Base-by-base conservation (phyloP, 176 grass and related monocot genomes). In the Eragrostis nindensis region DNA sequence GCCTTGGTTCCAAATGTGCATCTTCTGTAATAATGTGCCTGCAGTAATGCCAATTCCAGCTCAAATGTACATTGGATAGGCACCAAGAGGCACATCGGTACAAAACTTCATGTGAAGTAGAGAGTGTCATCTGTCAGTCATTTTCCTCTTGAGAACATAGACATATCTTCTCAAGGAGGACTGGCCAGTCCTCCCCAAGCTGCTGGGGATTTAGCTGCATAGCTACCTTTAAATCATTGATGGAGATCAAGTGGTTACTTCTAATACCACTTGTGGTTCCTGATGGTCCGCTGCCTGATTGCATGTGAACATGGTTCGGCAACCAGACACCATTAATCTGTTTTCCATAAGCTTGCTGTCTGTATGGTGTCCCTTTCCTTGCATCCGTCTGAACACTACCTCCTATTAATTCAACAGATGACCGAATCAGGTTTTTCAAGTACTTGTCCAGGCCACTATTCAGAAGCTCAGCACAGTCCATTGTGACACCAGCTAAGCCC, bases 151-250 rank as follows among this genome's bases (percentile, higher is more conserved):
- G 84, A 45, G 90, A 91, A 79, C 85, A 59, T 62, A 83, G 29
- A 86, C 81, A 95, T 74, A 99, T 89, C 75, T 91, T 99, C 80
- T 99, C 92, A 75, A 99, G 90, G 19, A 95, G 84, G 78, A 93
- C 69, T 11, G 96, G 84, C 90, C 90, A 95, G 77, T 95, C 79
- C 91, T 85, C 87, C 70, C 95, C 95, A 18, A 98, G 87, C 50
- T 91, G 90, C 65, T 86, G 92, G 66, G 90, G 92, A 48, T 95
- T 98, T 82, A 98, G 72, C 84, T 95, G 92, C 95, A 98, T 95
- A 70, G 92, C 90, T 82, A 98, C 88, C 63, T 83, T 95, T 66
- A 98, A 95, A 89, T 98, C 92, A 65, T 89, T 75, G 69, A 92
- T 60, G 59, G 92, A 90, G 64, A 92, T 74, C 29, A 84, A n/a